A percentile compares a stretch with the other conserved stretches of the same genome.
These are phyloP conservation scores for Piloderma croceum DNA, from an alignment of 768 basidiomycete species.

Conservation along the genomic window DNA sequence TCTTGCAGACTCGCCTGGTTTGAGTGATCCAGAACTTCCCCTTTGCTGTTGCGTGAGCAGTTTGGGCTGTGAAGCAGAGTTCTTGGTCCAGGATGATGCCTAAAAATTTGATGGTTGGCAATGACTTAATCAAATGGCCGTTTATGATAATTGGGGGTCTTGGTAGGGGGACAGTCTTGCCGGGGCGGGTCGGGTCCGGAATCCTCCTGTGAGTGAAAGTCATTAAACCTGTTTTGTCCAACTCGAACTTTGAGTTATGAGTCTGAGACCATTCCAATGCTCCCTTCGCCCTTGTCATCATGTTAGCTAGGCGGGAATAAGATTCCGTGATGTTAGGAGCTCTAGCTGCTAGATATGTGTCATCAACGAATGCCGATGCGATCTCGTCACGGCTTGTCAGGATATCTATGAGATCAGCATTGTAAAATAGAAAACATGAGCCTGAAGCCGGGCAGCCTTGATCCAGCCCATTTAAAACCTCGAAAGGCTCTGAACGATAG, in stretches of 20 bases:
- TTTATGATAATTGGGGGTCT: too few relatives aligned
- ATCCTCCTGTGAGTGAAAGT: too few relatives aligned
- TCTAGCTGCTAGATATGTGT: conserved; percentile 5
- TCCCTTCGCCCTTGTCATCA: conserved; percentile 16
- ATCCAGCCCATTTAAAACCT: background rate
- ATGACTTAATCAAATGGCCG: conserved; percentile 12
- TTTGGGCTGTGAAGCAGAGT: conserved; percentile 23
- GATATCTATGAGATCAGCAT: conserved; percentile 15
- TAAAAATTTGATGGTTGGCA: conserved; percentile 18
- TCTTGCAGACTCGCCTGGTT: conserved; percentile 16
- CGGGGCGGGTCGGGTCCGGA: too few relatives aligned
- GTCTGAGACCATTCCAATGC: conserved; percentile 20
- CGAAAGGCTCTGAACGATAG: conserved; percentile 7
- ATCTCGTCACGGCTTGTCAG: conserved; percentile 3
- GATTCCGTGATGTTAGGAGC: too few relatives aligned
- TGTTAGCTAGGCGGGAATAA: conserved; percentile 11
- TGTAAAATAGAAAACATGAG: conserved; percentile 14
- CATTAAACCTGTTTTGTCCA: conserved; percentile 16
- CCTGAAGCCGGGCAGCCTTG: conserved; percentile 10
- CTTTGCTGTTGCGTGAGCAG: too few relatives aligned
- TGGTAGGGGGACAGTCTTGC: too few relatives aligned
- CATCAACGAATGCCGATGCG: conserved; percentile 11
- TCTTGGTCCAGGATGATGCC: conserved; percentile 26
- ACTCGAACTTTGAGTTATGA: conserved; percentile 21
- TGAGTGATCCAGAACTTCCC: conserved; percentile 17